These are phyloP conservation scores for Dentipellis sp. DNA, from an alignment of 768 basidiomycete species.

Conservation along the genomic window DNA sequence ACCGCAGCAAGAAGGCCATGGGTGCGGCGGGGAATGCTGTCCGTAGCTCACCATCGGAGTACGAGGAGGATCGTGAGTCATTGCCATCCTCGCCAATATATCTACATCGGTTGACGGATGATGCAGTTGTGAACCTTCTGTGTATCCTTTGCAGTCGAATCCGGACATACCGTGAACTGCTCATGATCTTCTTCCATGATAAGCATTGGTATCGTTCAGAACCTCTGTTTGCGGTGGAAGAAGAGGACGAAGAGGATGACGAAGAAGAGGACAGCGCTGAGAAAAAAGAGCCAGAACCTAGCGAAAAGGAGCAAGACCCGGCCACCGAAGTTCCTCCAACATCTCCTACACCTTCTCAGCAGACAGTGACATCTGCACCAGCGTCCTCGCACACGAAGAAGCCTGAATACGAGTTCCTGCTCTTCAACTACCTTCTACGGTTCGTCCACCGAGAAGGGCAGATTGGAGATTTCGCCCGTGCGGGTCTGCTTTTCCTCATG, in stretches of 20 bases:
- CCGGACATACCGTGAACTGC: slow-evolving; percentile 75
- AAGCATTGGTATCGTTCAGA: slow-evolving; percentile 81
- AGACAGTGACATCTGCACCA: slow-evolving; percentile 41
- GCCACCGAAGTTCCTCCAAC: slow-evolving; percentile 17
- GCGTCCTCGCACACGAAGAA: slow-evolving; percentile 40
- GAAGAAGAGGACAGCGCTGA: slow-evolving; percentile 34
- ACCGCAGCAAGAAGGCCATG: slow-evolving; percentile 54
- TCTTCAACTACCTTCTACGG: slow-evolving; percentile 92
- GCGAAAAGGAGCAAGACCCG: slow-evolving; percentile 8
- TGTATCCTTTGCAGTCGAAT: slow-evolving; percentile 92
- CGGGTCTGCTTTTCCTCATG: slow-evolving; percentile 89
- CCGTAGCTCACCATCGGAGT: slow-evolving; percentile 72
- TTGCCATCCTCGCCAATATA: too few relatives aligned
- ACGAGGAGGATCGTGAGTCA: slow-evolving; percentile 76
- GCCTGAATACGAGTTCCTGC: slow-evolving; percentile 88
- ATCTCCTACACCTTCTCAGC: slow-evolving; percentile 57
- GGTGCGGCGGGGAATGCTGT: slow-evolving; percentile 73
- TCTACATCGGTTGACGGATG: too few relatives aligned
- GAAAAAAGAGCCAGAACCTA: slow-evolving; percentile 10
- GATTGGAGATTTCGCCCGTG: slow-evolving; percentile 89
- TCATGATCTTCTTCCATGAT: slow-evolving; percentile 97
- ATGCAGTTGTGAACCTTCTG: slow-evolving; percentile 78
- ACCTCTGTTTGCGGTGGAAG: slow-evolving; percentile 65
- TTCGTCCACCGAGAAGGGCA: slow-evolving; percentile 92
- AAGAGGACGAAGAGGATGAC: slow-evolving; percentile 62